Conservation (phyloP, 2,329 filamentous ascomycete species). For the Phaeoacremonium minimum region DNA sequence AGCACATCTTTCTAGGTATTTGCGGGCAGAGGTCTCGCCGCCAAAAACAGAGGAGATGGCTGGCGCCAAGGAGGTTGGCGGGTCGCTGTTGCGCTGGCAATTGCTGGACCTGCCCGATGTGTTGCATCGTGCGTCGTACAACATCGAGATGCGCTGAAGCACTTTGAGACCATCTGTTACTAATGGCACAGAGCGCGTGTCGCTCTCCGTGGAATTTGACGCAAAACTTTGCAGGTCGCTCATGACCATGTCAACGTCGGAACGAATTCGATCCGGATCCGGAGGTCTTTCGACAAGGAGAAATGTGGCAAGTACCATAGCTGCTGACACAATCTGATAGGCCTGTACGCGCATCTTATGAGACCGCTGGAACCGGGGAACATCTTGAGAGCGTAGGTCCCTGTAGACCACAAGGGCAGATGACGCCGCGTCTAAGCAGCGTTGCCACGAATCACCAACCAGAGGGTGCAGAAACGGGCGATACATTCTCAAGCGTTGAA, state of each 20-base stretch:
- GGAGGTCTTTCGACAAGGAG: neutral
- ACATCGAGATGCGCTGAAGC: neutral
- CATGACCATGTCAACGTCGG: neutral
- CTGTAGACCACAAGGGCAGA: neutral
- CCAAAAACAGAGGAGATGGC: conserved; percentile 1
- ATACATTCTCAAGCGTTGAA: neutral
- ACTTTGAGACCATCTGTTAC: neutral
- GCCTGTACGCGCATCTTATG: neutral
- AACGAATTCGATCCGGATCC: neutral
- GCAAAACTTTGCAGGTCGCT: neutral
- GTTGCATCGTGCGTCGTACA: neutral
- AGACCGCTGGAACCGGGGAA: neutral
- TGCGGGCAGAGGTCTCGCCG: neutral
- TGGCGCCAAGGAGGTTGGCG: conserved; percentile 1
- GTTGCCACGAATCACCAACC: neutral
- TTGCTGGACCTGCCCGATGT: neutral
- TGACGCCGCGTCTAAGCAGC: neutral
- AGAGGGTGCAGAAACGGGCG: neutral
- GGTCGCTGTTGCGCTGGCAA: neutral
- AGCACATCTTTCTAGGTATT: conserved; percentile 2
- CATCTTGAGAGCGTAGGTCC: neutral
- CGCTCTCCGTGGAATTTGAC: too few relatives aligned
- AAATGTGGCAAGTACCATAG: neutral
- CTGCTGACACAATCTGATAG: neutral
- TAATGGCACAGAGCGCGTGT: neutral